Evolutionary conservation across 169 alveolate genomes (phyloP).

Genomic region (Haemoproteus tartakovskyi): DNA sequence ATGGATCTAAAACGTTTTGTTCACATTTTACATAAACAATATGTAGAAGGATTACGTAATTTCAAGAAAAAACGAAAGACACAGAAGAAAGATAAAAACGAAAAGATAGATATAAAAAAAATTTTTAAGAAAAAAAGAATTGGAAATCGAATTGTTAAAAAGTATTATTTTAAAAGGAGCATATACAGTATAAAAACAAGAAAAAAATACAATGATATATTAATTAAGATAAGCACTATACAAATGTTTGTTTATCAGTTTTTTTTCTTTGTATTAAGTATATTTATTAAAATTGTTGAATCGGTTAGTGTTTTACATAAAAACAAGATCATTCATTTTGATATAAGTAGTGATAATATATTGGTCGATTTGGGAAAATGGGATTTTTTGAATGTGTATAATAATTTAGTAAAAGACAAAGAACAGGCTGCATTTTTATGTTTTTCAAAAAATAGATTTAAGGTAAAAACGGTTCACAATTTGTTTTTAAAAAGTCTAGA

Average conservation of each 20-base stretch:
- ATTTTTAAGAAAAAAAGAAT: constrained; percentile 1
- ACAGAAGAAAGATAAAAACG: constrained; percentile 3
- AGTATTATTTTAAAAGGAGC: not conserved
- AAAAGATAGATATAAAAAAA: constrained; percentile 5
- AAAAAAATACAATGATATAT: not conserved
- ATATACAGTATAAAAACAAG: not conserved
- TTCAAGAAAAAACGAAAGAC: not conserved
- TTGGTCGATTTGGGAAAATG: no score
- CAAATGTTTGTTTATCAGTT: not conserved
- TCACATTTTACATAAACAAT: constrained; percentile 1
- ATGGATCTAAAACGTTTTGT: constrained; percentile 14
- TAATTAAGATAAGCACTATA: not conserved
- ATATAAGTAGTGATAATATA: constrained; percentile 33
- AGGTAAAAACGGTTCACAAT: no score
- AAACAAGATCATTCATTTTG: constrained; percentile 44
- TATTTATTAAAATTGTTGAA: constrained; percentile 25
- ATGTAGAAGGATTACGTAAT: constrained; percentile 3
- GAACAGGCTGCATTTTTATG: no score
- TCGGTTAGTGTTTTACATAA: constrained; percentile 14
- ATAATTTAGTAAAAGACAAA: no score
- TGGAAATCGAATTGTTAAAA: no score
- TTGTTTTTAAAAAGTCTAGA: no score
- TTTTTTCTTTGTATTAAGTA: constrained; percentile 4
- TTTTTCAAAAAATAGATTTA: no score
- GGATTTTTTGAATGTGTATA: no score